Conservation (phyloP, 1,139 yeast species). For the Hemisphaericaspora subhashii region DNA sequence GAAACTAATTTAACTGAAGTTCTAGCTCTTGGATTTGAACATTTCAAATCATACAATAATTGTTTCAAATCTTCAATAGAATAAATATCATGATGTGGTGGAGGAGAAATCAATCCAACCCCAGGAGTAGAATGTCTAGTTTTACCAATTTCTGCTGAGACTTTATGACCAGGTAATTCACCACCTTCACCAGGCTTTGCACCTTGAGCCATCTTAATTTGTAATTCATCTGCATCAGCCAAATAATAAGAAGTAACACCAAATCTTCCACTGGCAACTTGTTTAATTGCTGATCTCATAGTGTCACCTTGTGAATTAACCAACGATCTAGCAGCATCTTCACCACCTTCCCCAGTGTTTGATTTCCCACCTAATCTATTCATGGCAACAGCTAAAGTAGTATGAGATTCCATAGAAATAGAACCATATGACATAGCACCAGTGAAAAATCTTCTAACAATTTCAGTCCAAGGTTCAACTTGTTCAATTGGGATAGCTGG, state of each 20-base stretch:
- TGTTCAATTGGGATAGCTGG: constrained; percentile 89
- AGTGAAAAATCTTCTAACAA: constrained; percentile 93
- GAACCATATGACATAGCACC: constrained; percentile 99
- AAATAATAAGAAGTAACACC: constrained; percentile 96
- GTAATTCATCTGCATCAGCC: constrained; percentile 96
- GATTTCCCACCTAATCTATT: constrained; percentile 96
- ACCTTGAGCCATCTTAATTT: constrained; percentile 99
- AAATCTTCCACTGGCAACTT: constrained; percentile 96
- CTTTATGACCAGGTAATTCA: constrained; percentile 95
- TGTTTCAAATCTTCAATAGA: constrained; percentile 98
- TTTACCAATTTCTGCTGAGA: constrained; percentile 82
- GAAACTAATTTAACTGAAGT: constrained; percentile 95
- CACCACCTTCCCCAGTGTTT: constrained; percentile 99
- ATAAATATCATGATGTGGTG: constrained; percentile 98
- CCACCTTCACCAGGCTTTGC: constrained; percentile 99
- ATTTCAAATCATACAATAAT: constrained; percentile 91
- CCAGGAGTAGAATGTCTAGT: constrained; percentile 97
- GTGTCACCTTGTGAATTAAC: constrained; percentile 88
- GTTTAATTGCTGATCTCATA: constrained; percentile 97
- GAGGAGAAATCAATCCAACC: constrained; percentile 96
- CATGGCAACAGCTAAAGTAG: constrained; percentile 98
- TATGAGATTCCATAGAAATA: constrained; percentile 97
- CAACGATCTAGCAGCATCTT: constrained; percentile 87
- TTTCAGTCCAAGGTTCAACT: constrained; percentile 99
- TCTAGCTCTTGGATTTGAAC: constrained; percentile 95